phyloP scores from a whole-genome alignment of 768 basidiomycete species.

The Russula sp. region DNA sequence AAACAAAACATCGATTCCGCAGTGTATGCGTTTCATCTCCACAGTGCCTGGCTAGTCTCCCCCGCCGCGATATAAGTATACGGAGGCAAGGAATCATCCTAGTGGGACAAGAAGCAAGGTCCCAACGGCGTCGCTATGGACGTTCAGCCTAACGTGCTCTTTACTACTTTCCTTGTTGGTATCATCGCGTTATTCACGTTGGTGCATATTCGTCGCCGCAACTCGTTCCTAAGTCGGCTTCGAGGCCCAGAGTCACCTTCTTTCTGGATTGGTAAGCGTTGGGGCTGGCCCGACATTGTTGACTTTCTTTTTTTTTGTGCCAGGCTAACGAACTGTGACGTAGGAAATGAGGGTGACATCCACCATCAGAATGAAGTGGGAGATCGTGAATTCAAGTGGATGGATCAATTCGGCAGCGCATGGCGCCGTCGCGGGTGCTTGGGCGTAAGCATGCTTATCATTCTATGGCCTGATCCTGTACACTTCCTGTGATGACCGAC shows the following conservation, averaged over 20 bases:
- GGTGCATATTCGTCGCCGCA: neutral
- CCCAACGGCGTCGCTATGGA: neutral
- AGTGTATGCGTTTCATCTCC: neutral
- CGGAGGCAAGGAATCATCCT: neutral
- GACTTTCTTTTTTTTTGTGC: neutral
- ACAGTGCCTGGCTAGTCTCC: neutral
- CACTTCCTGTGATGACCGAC: neutral
- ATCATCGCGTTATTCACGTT: neutral
- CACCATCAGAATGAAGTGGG: constrained; percentile 27
- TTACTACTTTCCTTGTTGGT: neutral
- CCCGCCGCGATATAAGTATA: neutral
- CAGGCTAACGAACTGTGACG: neutral
- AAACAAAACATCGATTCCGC: too few species aligned
- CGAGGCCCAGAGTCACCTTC: neutral
- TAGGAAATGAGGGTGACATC: constrained; percentile 28
- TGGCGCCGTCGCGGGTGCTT: constrained; percentile 21
- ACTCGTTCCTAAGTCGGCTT: constrained; percentile 6
- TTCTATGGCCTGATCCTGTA: neutral
- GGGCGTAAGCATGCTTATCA: constrained; percentile 16
- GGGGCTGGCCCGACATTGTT: neutral
- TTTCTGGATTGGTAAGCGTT: constrained; percentile 14
- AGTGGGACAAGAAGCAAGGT: too few species aligned
- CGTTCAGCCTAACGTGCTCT: neutral
- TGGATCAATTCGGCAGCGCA: constrained; percentile 13
- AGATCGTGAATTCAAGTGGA: constrained; percentile 20